Conservation (phyloP, 257 asterid genomes). For the Petunia axillaris region DNA sequence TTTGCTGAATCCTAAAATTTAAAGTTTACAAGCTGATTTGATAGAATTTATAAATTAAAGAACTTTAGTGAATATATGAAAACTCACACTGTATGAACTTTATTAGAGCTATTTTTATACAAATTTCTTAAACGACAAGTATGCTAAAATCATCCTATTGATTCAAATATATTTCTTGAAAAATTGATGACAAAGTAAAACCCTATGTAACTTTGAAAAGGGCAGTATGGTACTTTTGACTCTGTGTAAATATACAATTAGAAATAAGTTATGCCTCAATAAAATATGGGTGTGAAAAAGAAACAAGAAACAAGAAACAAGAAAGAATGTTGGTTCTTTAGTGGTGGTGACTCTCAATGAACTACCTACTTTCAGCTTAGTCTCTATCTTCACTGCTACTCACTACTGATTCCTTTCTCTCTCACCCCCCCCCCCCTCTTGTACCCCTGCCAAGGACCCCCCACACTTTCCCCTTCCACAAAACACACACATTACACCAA, state of each 20-base stretch:
- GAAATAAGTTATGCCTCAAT: neutral
- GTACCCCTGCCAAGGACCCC: conserved; percentile 1
- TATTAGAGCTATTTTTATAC: too few relatives aligned
- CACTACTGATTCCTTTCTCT: conserved; percentile 22
- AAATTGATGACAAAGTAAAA: too few relatives aligned
- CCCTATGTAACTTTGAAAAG: neutral
- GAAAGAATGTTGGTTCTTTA: conserved; percentile 46
- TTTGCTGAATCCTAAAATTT: too few relatives aligned
- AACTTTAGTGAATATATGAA: too few relatives aligned
- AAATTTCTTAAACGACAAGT: too few relatives aligned
- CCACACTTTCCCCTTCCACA: neutral
- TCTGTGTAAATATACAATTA: neutral
- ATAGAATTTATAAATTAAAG: too few relatives aligned
- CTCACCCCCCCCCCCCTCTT: neutral
- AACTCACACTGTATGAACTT: too few relatives aligned
- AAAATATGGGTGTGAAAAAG: conserved; percentile 18
- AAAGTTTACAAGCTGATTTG: too few relatives aligned
- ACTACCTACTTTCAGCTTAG: conserved; percentile 19
- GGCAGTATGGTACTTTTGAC: neutral
- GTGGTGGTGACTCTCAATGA: conserved; percentile 23
- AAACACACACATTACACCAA: neutral
- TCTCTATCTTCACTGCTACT: neutral
- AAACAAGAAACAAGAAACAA: conserved; percentile 30
- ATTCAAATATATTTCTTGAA: too few relatives aligned
- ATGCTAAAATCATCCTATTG: too few relatives aligned